These are phyloP conservation scores for Exidia glandulosa DNA, from an alignment of 768 basidiomycete genomes.

Conservation along the genomic window DNA sequence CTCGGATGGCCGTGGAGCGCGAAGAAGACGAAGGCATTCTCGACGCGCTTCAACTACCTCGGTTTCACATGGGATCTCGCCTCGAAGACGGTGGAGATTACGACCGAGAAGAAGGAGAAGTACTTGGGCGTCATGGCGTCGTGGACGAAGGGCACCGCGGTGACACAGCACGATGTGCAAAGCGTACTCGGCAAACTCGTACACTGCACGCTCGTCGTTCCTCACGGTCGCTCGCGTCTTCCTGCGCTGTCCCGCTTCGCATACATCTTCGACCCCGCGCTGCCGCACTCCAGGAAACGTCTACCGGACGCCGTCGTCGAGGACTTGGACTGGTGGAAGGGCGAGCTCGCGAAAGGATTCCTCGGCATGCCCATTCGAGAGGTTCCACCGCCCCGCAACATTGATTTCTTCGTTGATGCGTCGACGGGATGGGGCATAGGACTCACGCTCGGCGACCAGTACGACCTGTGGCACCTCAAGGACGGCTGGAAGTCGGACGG, in stretches of 20 bases:
- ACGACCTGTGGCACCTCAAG: background rate
- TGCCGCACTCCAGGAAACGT: background rate
- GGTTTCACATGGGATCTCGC: background rate
- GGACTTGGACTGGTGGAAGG: background rate
- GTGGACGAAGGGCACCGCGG: background rate
- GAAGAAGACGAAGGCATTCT: background rate
- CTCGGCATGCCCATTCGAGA: background rate
- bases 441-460: background rate
- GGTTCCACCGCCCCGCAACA: background rate
- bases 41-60: conserved; percentile 9
- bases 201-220: background rate
- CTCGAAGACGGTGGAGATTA: background rate
- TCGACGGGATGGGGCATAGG: background rate
- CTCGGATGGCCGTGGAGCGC: background rate
- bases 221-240: background rate
- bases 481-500: background rate
- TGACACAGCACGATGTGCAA: background rate
- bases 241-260: background rate
- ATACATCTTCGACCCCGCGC: background rate
- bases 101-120: background rate
- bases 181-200: background rate
- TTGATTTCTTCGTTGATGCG: background rate
- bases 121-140: background rate
- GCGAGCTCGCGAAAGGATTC: background rate
- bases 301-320: background rate